Conservation (phyloP, 257 asterid genomes). For the Scutellaria minor region DNA sequence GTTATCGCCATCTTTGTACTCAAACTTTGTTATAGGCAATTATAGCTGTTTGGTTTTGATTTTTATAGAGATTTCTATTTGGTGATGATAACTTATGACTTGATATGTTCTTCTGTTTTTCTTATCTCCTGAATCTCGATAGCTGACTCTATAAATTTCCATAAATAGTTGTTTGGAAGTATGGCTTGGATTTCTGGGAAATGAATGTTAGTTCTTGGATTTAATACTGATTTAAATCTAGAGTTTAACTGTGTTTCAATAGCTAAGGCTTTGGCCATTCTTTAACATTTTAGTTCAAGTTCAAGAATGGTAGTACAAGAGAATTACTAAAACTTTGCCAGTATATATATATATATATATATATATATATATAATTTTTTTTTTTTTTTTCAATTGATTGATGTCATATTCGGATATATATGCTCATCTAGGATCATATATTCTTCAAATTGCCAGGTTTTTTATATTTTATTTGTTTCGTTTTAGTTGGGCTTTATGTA, state of each 20-base stretch:
- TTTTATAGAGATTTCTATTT: neutral
- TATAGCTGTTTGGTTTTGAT: neutral
- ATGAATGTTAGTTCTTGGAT: neutral
- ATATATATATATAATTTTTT: too few species aligned
- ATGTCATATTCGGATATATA: neutral
- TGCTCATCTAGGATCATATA: neutral
- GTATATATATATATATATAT: neutral
- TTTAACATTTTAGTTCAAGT: slow-evolving; percentile 17
- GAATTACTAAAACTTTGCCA: neutral
- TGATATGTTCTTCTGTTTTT: slow-evolving; percentile 5
- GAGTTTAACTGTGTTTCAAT: neutral
- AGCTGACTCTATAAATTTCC: neutral
- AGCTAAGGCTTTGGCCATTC: neutral
- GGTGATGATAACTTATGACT: neutral
- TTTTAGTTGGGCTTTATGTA: neutral
- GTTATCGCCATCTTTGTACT: neutral
- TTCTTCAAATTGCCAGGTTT: slow-evolving; percentile 8
- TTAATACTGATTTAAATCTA: neutral
- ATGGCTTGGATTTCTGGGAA: neutral
- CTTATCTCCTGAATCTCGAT: slow-evolving; percentile 13
- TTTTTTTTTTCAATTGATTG: neutral
- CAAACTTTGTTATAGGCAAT: slow-evolving; percentile 16
- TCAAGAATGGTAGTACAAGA: neutral
- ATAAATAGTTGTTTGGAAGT: neutral
- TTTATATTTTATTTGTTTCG: neutral